These are phyloP conservation scores for Lactarius akahatsu DNA, from an alignment of 768 basidiomycete genomes.

Conservation along the genomic window DNA sequence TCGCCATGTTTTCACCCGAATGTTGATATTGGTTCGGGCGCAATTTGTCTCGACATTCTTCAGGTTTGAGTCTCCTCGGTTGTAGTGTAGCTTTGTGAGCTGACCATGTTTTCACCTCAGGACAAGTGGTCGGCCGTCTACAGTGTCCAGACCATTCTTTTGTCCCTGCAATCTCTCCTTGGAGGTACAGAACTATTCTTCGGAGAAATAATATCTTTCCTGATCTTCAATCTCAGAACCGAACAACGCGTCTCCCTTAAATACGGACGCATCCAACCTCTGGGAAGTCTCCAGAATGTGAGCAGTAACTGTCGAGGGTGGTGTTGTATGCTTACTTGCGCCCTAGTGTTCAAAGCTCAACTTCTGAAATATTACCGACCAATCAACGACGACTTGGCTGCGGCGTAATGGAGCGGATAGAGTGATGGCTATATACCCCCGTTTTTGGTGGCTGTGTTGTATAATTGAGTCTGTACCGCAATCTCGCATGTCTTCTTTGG, in stretches of 20 bases:
- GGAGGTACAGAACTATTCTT: conserved; percentile 56
- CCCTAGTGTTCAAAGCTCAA: conserved; percentile 55
- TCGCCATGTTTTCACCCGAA: conserved; percentile 92
- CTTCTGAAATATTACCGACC: conserved; percentile 73
- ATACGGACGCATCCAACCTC: conserved; percentile 78
- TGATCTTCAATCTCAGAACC: conserved; percentile 57
- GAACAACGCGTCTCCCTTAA: conserved; percentile 89
- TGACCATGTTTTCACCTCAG: conserved; percentile 38
- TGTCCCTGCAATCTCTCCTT: conserved; percentile 84
- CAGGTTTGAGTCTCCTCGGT: conserved; percentile 49
- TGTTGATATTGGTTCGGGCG: conserved; percentile 73
- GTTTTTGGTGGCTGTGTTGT: conserved; percentile 9
- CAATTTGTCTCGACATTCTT: conserved; percentile 85
- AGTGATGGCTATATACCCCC: conserved; percentile 17
- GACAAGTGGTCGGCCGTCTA: conserved; percentile 95
- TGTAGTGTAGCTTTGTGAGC: conserved; percentile 9
- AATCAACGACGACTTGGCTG: conserved; percentile 37
- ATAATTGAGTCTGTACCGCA: conserved; percentile 4
- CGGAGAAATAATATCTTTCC: not conserved
- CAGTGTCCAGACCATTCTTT: conserved; percentile 84
- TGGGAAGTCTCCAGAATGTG: conserved; percentile 75
- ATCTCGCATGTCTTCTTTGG: not conserved
- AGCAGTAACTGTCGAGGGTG: conserved; percentile 25
- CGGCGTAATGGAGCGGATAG: conserved; percentile 31
- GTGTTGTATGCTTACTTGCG: conserved; percentile 14